phyloP scores from a whole-genome alignment of 164 flowering plant genomes.

The Brasenia schreberi region DNA sequence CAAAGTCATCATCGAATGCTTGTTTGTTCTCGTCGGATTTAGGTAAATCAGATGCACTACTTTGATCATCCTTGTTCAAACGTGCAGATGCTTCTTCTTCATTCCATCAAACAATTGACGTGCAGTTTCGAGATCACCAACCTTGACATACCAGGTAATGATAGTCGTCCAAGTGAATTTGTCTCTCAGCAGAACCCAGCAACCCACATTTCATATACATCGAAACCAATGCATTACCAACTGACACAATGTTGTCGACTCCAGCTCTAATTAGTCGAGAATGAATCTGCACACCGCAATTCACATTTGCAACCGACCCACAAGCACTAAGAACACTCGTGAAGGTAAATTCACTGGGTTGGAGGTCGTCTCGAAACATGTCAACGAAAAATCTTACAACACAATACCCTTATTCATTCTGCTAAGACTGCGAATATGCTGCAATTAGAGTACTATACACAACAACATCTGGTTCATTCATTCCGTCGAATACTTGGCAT shows the following conservation, averaged over 20 bases:
- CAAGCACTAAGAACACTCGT: conserved; percentile 36
- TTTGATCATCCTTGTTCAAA: conserved; percentile 17
- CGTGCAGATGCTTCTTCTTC: conserved; percentile 17
- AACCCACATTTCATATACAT: conserved; percentile 46
- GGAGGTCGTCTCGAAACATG: conserved; percentile 27
- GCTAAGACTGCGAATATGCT: conserved; percentile 36
- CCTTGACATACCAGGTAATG: conserved; percentile 65
- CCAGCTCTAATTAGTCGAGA: conserved; percentile 48
- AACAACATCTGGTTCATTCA: conserved; percentile 49
- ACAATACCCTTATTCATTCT: conserved; percentile 34
- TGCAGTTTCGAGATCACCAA: conserved; percentile 29
- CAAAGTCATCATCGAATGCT: conserved; percentile 35
- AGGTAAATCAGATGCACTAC: conserved; percentile 28
- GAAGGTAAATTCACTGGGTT: conserved; percentile 45
- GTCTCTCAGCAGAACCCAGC: conserved; percentile 38
- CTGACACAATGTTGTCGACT: conserved; percentile 25
- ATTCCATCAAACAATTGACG: conserved; percentile 27
- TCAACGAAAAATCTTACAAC: conserved; percentile 37
- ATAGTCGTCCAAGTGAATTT: conserved; percentile 70
- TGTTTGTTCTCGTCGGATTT: conserved; percentile 43
- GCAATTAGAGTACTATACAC: conserved; percentile 54
- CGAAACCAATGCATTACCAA: conserved; percentile 51
- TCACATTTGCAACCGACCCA: conserved; percentile 26
- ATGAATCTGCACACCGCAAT: conserved; percentile 45
- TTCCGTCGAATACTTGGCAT: conserved; percentile 42